Evolutionary conservation across 371 early-diverging fungal species (phyloP).

Genomic region (Globomyces sp.): DNA sequence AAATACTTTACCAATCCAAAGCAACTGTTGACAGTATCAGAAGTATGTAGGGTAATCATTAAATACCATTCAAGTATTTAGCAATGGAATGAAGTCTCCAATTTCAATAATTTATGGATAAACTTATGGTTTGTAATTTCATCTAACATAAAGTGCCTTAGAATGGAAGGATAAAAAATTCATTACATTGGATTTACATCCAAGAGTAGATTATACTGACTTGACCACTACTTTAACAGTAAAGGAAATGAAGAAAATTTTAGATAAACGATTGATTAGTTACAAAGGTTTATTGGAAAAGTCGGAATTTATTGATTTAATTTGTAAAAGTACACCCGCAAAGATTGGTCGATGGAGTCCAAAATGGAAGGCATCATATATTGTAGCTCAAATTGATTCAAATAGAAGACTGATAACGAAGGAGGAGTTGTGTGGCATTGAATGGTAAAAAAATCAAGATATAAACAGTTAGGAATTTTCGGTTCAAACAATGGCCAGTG

Average conservation of each 20-base stretch:
- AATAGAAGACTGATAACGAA: slow-evolving; percentile 26
- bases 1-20: too few species aligned
- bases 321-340: background rate
- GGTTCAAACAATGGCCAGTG: slow-evolving; percentile 22
- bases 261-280: slow-evolving; percentile 16
- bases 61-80: background rate
- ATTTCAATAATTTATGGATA: background rate
- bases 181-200: slow-evolving; percentile 20
- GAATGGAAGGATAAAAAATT: slow-evolving; percentile 23
- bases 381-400: slow-evolving; percentile 30
- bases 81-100: background rate
- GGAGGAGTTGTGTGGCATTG: slow-evolving; percentile 24
- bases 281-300: slow-evolving; percentile 2
- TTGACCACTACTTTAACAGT: slow-evolving; percentile 15
- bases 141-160: background rate
- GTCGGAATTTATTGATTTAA: background rate
- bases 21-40: background rate
- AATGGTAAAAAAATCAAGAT: slow-evolving; percentile 10
- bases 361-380: slow-evolving; percentile 33
- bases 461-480: background rate
- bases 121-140: background rate
- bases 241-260: slow-evolving; percentile 26
- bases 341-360: slow-evolving; percentile 13
- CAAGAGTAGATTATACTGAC: slow-evolving; percentile 22
- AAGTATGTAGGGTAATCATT: slow-evolving; percentile 3